Base-by-base conservation (phyloP, 192 early-diverging fungal genomes). In the Radiomyces spectabilis region DNA sequence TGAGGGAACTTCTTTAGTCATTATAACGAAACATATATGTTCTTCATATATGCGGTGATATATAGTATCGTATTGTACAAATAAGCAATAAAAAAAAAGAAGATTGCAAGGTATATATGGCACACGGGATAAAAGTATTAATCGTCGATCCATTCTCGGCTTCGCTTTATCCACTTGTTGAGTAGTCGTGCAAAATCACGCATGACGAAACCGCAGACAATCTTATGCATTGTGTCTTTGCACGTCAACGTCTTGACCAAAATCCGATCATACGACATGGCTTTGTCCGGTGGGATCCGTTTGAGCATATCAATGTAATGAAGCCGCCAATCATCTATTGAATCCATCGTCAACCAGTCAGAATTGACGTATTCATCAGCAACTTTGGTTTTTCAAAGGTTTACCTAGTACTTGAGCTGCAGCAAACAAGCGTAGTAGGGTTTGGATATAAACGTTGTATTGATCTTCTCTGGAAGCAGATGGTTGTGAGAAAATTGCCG, bases 121-220 rank as follows among this genome's bases (percentile, higher is more conserved):
- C n/a, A n/a, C n/a, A n/a, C n/a, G n/a, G n/a, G n/a, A n/a, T n/a
- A 42, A 9, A 42, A 5, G 19, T 13, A 42, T 42, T 26, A 48
- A 27, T 48, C 46, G 24, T 48, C 46, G 21, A 48, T 48, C 46
- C 46, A 48, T 21, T 48, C 46, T 13, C 27, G 21, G 46, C 9
- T 16, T 15, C 46, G 46, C 16, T 48, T 48, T 21, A 48, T 25
- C 46, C 46, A 48, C 15, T 48, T 48, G 46, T 22, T 48, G 21
- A 48, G 24, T 13, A 48, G 30, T 15, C 24, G 15, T 3, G 9
- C 15, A 26, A 48, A 48, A 27, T 48, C 46, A 22, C 46, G 46
- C 46, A 48, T 48, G 21, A 48, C 46, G 30, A 48, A 48, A 27
- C 46, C 46, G 24, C 46, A 48, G 25, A 48, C 46, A 12, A 22